Evolutionary conservation across 2,329 filamentous ascomycete genomes (phyloP).

Genomic region (Aspergillus amoenus): DNA sequence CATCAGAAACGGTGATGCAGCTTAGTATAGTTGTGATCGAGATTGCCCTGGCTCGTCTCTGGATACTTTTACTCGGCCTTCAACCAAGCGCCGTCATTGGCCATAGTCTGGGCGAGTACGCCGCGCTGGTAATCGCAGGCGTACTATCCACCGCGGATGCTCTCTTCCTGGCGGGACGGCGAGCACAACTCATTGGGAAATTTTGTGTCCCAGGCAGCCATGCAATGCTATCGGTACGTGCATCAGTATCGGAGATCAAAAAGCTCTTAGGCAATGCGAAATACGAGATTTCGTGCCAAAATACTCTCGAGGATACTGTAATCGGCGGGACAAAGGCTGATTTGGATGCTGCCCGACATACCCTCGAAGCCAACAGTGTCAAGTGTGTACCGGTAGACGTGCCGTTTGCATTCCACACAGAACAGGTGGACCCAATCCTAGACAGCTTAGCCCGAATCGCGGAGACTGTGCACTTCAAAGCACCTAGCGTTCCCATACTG

Average conservation of each 20-base stretch:
- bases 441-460: slow-evolving; percentile 5
- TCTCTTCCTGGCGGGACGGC: slow-evolving; percentile 67
- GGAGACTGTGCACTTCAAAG: slow-evolving; percentile 6
- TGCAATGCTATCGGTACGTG: slow-evolving; percentile 62
- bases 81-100: slow-evolving; percentile 55
- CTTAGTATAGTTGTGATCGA: slow-evolving; percentile 38
- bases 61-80: slow-evolving; percentile 29
- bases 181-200: slow-evolving; percentile 65
- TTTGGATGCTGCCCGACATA: slow-evolving; percentile 54
- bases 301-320: slow-evolving; percentile 72
- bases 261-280: slow-evolving; percentile 24
- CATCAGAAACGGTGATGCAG: slow-evolving; percentile 29
- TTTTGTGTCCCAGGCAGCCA: slow-evolving; percentile 68
- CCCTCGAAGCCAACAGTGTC: slow-evolving; percentile 55
- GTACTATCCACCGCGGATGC: slow-evolving; percentile 34
- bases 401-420: slow-evolving; percentile 56
- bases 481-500: slow-evolving; percentile 51
- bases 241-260: slow-evolving; percentile 42
- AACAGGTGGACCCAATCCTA: slow-evolving; percentile 22
- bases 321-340: slow-evolving; percentile 61
- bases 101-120: slow-evolving; percentile 41
- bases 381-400: slow-evolving; percentile 64
- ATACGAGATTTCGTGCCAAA: slow-evolving; percentile 68
- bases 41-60: slow-evolving; percentile 40
- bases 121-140: slow-evolving; percentile 33